A percentile compares a stretch with the other conserved stretches of the same genome.
Conservation (phyloP, 257 asterid genomes). For the Solanum clarkiae region DNA sequence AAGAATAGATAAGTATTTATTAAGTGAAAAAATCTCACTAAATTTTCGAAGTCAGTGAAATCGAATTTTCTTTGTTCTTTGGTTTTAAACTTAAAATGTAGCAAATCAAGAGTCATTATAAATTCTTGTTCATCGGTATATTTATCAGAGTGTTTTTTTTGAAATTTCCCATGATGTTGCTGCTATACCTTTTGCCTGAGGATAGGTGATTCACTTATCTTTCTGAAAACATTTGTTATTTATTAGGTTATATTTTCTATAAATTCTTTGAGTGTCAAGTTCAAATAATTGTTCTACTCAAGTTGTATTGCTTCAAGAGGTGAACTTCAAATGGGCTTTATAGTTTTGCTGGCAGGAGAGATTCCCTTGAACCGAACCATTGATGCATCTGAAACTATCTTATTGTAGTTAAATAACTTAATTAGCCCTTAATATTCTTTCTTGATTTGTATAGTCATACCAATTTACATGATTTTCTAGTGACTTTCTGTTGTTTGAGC, state of each 20-base stretch:
- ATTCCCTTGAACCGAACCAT: neutral
- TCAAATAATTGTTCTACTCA: neutral
- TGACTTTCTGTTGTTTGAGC: neutral
- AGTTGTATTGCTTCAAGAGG: neutral
- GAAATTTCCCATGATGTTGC: neutral
- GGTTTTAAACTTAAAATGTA: neutral
- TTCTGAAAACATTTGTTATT: neutral
- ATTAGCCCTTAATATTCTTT: neutral
- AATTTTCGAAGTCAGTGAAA: neutral
- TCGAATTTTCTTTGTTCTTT: neutral
- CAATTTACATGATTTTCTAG: neutral
- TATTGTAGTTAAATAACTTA: neutral
- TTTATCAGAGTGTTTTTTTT: neutral
- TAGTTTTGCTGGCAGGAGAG: neutral
- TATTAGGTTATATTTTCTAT: neutral
- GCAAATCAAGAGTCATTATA: neutral
- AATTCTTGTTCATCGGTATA: neutral
- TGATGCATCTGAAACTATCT: neutral
- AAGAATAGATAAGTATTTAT: neutral
- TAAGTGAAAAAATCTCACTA: neutral
- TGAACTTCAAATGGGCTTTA: neutral
- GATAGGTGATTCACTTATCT: neutral
- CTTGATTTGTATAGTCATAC: neutral
- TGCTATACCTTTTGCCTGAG: neutral
- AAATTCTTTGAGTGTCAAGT: neutral